Conservation (phyloP, 345 rosid species). For the Populus ilicifolia region DNA sequence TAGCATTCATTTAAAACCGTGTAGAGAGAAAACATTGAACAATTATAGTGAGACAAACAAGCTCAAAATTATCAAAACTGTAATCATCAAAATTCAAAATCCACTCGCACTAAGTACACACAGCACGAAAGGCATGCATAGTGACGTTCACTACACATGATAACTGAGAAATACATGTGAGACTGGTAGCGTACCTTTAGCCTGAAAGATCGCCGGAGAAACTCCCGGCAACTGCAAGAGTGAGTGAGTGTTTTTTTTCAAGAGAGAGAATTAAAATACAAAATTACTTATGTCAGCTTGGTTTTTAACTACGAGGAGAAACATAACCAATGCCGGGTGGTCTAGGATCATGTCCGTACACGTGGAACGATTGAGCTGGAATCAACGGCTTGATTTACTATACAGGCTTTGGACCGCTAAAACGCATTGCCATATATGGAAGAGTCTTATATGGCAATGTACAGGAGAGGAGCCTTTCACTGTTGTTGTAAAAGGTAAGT, state of each 20-base stretch:
- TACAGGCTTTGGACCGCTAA: not conserved
- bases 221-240: not conserved
- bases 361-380: not conserved
- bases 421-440: not conserved
- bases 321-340: not conserved
- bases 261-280: not conserved
- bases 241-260: not conserved
- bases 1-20: not conserved
- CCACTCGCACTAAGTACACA: not conserved
- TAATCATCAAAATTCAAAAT: not conserved
- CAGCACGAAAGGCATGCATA: not conserved
- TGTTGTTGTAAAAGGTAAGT: not conserved
- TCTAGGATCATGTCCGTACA: not conserved
- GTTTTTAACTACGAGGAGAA: not conserved
- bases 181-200: not conserved
- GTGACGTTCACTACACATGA: not conserved
- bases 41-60: not conserved
- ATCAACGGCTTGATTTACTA: not conserved
- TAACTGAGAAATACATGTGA: not conserved
- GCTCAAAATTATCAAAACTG: not conserved
- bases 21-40: not conserved
- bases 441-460: not conserved
- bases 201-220: constrained; percentile 7
- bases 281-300: not conserved
- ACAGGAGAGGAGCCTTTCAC: not conserved